Base-by-base conservation (phyloP, 305 asterid species). In the Plantago rigida region DNA sequence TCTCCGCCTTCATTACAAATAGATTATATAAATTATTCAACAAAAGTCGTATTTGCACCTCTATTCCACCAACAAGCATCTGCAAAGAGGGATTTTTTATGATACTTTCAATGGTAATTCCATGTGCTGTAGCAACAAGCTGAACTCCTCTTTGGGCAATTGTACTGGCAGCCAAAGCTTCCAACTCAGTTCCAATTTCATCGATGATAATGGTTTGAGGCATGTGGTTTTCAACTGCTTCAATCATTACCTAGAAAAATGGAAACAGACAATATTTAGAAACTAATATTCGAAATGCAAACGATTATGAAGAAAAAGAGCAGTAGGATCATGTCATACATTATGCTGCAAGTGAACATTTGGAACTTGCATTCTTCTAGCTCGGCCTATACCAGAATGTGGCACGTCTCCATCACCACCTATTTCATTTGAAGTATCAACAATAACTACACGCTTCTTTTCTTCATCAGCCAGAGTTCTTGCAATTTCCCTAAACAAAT, bases 71-170 rank as follows among this genome's bases (percentile, higher is more conserved):
- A 63, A 92, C 93, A 68, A 92, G 99, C 57, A 73, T 83, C 78
- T 92, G 99, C 76, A 92, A 71, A 44, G 95, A 83, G 24, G 99
- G 96, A 65, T 92, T 92, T 65, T 86, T 92, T 15, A 89, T 81
- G 68, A 92, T 82, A 76, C 89, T 92, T 73, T 92, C 99, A 6
- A 92, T 86, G 4, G 95, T 82, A 69, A 82, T 80, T 64, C 99
- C 97, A 73, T 92, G 99, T 66, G 99, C 99, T 3, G 99, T 92
- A 48, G 82, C 99, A 66, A 92, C 99, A 51, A 92, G 99, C 85
- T 89, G 99, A 62, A 92, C 99, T 47, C 99, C 99, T 83, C 99
- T 83, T 79, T 92, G 97, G 59, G 99, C 94, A 74, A 92, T 92
- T 29, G 97, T 92, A 74, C 95, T 80, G 46, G 99, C 97, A 68